Evolutionary conservation across 306 rosid species (phyloP).

Genomic region (Citrullus mucosospermus): DNA sequence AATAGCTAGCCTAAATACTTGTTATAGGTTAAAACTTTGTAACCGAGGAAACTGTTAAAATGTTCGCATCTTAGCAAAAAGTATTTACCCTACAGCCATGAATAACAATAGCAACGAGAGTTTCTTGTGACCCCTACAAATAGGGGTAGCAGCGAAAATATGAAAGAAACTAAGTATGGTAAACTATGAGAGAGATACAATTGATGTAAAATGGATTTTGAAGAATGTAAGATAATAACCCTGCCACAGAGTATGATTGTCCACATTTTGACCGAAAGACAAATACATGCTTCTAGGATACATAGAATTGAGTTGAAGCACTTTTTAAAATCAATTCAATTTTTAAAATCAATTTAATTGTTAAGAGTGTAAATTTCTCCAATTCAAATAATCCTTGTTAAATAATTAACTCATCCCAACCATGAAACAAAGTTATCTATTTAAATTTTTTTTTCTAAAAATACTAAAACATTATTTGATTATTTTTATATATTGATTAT

Average conservation of each 20-base stretch:
- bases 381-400: too few species aligned
- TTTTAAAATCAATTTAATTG: too few species aligned
- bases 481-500: too few species aligned
- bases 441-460: too few species aligned
- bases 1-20: constrained; percentile 19
- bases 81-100: background rate
- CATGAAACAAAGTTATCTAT: too few species aligned
- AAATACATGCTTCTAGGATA: too few species aligned
- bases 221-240: background rate
- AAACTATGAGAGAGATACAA: background rate
- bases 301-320: too few species aligned
- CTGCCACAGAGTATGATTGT: background rate
- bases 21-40: background rate
- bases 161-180: background rate
- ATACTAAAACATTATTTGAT: too few species aligned
- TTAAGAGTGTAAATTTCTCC: too few species aligned
- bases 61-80: background rate
- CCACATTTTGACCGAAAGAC: background rate
- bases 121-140: background rate
- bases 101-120: background rate
- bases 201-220: background rate
- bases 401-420: too few species aligned
- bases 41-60: background rate
- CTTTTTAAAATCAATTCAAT: too few species aligned
- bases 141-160: background rate